Evolutionary conservation across 2,329 filamentous ascomycete species (phyloP), one percentile per base, ranked within the genome.

Genomic region (Phyllosticta citribraziliensis): DNA sequence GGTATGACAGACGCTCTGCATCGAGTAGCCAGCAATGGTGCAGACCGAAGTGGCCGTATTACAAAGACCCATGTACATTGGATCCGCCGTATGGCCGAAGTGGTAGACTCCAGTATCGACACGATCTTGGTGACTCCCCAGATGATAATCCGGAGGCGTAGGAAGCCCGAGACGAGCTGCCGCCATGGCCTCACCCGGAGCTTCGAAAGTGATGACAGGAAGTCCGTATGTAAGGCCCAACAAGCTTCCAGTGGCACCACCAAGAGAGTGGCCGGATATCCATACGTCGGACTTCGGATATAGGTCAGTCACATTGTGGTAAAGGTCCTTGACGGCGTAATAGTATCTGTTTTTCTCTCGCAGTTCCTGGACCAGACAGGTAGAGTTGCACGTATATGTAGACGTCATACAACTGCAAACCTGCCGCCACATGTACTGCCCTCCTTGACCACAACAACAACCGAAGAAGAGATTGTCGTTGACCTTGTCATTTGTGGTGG

Each of bases 381-480:
- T 96, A 67, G 90, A 87, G 77, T 97, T 97, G 79, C 92, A 97
- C 14, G 87, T 87, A 70, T 91, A 97, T 0, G 91, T 90, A 11
- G 85, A 84, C 1, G 88, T 89, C 64, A 91, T 90, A 72, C 94
- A 99, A 72, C 96, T 88, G 75, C 94, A 99, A 61, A 96, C 91
- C 71, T 95, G 88, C 63, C 89, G 87, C 87, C 91, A 97, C 17
- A 91, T 85, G 76, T 87, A 91, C 65, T 91, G 90, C 0, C 92
- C 91, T 68, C 95, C 92, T 75, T 97, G 91, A 3, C 86, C 94
- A 75, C 94, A 99, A 74, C 94, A 99, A 76, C 94, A 99, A 70
- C 92, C 96, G 77, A 97, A 97, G 75, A 96, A 96, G 10, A 99
- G 80, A 71, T 99, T 99, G 75, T 99, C 94, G 72, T 97, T 99